These are phyloP conservation scores for Oryza meridionalis DNA, from an alignment of 176 grass and related monocot species.

Conservation along the genomic window DNA sequence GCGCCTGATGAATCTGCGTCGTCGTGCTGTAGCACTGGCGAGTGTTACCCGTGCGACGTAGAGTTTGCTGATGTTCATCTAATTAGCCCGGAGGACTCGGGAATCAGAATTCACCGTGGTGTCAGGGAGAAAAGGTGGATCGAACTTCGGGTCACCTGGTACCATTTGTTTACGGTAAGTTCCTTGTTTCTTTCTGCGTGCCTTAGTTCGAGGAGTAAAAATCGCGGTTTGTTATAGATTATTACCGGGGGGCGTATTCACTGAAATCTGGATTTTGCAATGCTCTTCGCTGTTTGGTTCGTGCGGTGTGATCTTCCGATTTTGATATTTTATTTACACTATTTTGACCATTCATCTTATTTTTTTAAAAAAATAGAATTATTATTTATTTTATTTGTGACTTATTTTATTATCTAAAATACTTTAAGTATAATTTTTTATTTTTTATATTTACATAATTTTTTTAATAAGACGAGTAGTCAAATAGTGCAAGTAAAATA, in stretches of 20 bases:
- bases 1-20: background rate
- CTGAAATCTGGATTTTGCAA: background rate
- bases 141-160: background rate
- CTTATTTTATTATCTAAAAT: too few relatives aligned
- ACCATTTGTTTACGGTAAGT: conserved; percentile 31
- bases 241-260: background rate
- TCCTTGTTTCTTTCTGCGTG: background rate
- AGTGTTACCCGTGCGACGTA: background rate
- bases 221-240: background rate
- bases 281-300: background rate
- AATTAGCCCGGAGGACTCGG: background rate
- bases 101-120: background rate
- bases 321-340: too few relatives aligned
- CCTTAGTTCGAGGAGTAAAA: background rate
- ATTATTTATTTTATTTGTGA: too few relatives aligned
- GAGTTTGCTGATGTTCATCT: conserved; percentile 69
- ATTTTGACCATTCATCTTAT: too few relatives aligned
- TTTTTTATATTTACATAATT: too few relatives aligned
- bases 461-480: too few relatives aligned
- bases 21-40: background rate
- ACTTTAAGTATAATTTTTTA: too few relatives aligned
- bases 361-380: too few relatives aligned
- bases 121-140: background rate
- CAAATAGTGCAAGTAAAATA: too few relatives aligned
- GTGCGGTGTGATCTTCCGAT: background rate